A percentile compares a stretch with the other conserved stretches of the same genome.
phyloP scores from a whole-genome alignment of 2,329 filamentous ascomycete genomes.

The Colletotrichum abscissum region DNA sequence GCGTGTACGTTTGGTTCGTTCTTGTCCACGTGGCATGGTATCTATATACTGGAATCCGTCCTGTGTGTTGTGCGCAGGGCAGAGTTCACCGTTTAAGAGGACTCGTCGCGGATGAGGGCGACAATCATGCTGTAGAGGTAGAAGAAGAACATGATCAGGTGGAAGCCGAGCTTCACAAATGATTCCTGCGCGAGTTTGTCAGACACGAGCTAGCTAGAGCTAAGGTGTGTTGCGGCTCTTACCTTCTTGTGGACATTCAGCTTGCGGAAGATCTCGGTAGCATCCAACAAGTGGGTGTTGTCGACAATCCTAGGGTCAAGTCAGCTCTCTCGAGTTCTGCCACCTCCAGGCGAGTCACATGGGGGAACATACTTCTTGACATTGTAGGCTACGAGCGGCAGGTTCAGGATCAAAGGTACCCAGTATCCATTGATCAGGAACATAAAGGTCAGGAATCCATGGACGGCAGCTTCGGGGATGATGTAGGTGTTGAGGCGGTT shows the following conservation, averaged over 20 bases:
- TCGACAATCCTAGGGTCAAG: constrained; percentile 82
- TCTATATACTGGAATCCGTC: constrained; percentile 35
- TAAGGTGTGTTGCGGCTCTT: constrained; percentile 32
- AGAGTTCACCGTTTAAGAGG: constrained; percentile 69
- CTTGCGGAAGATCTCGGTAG: constrained; percentile 99
- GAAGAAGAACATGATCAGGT: constrained; percentile 99
- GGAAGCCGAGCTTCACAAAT: constrained; percentile 98
- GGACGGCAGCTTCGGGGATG: constrained; percentile 96
- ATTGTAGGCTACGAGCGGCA: constrained; percentile 93
- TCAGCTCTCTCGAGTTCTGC: constrained; percentile 17
- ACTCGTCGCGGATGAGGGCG: constrained; percentile 94
- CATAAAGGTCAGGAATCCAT: constrained; percentile 93
- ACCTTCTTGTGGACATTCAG: constrained; percentile 99
- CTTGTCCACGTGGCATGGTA: constrained; percentile 24
- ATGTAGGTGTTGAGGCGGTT: constrained; percentile 99
- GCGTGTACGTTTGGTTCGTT: constrained; percentile 1
- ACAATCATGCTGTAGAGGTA: constrained; percentile 99
- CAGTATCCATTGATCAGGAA: constrained; percentile 99
- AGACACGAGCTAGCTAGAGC: background rate
- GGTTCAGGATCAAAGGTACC: constrained; percentile 90
- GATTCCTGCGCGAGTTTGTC: constrained; percentile 77
- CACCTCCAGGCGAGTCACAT: no score
- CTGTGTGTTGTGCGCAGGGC: constrained; percentile 28
- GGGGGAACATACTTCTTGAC: constrained; percentile 86
- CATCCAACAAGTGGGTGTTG: constrained; percentile 96